Percentiles rank a stretch among this genome's conserved stretches.
Conservation (phyloP, 345 rosid genomes). For the Populus simonii region DNA sequence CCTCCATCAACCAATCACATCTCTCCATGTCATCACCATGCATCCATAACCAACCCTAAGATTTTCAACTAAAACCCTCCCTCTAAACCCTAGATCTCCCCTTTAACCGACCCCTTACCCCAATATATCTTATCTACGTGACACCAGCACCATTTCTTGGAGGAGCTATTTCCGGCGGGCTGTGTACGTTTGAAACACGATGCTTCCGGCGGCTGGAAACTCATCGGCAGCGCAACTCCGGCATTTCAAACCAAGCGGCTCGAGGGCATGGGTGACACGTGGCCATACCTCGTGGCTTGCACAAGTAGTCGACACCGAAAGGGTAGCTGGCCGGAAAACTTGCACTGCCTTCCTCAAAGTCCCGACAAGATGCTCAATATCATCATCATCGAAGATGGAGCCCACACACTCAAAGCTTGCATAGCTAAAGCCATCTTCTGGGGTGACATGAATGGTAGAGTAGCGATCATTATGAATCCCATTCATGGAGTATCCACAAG, state of each 20-base stretch:
- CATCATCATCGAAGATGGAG: constrained; percentile 47
- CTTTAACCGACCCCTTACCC: not conserved
- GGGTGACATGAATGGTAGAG: constrained; percentile 97
- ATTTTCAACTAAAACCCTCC: constrained; percentile 20
- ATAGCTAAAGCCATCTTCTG: constrained; percentile 93
- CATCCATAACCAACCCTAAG: not conserved
- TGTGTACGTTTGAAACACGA: constrained; percentile 78
- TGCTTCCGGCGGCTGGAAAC: constrained; percentile 66
- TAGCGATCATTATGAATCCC: constrained; percentile 83
- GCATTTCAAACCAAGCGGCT: constrained; percentile 69
- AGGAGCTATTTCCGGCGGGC: constrained; percentile 38
- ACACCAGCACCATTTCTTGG: not conserved
- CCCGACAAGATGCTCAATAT: constrained; percentile 39
- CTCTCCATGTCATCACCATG: constrained; percentile 40
- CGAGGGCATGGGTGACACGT: constrained; percentile 56
- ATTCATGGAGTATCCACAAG: constrained; percentile 98
- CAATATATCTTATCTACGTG: not conserved
- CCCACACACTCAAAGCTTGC: constrained; percentile 90
- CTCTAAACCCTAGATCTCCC: constrained; percentile 11
- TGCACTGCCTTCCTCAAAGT: constrained; percentile 57
- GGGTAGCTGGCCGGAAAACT: constrained; percentile 69
- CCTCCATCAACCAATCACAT: constrained; percentile 36
- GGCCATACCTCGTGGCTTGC: constrained; percentile 50
- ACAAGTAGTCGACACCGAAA: constrained; percentile 73
- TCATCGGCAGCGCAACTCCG: constrained; percentile 66